Conservation (phyloP, 2,329 filamentous ascomycete species). For the Canariomyces notabilis region DNA sequence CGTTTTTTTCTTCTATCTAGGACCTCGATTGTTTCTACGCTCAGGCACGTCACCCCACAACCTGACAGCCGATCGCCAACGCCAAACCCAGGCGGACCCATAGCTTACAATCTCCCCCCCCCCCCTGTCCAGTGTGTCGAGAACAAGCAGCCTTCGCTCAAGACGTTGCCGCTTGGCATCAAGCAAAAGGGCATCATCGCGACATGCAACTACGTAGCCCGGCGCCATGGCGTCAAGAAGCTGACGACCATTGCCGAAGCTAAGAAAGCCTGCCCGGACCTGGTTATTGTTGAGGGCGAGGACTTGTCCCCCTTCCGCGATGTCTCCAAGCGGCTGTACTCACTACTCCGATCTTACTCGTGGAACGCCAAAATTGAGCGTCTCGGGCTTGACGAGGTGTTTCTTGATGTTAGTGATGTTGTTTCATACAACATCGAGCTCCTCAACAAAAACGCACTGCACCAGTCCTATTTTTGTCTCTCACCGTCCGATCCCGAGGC, state of each 20-base stretch:
- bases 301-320: conserved; percentile 81
- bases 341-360: conserved; percentile 64
- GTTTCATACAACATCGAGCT: conserved; percentile 73
- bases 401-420: conserved; percentile 79
- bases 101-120: too few relatives aligned
- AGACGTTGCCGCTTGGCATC: conserved; percentile 69
- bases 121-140: conserved; percentile 63
- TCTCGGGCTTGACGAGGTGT: conserved; percentile 87
- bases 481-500: conserved; percentile 65
- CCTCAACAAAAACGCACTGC: conserved; percentile 61
- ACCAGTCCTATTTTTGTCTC: conserved; percentile 73
- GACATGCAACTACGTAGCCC: conserved; percentile 90
- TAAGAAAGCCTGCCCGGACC: conserved; percentile 71
- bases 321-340: conserved; percentile 75
- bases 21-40: conserved; percentile 94
- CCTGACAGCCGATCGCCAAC: too few relatives aligned
- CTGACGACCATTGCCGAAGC: conserved; percentile 82
- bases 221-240: conserved; percentile 68
- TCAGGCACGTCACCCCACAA: conserved; percentile 42
- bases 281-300: conserved; percentile 82
- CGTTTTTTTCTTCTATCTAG: conserved; percentile 33
- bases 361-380: conserved; percentile 78
- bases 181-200: conserved; percentile 92
- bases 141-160: conserved; percentile 69
- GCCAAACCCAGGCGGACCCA: too few relatives aligned